Evolutionary conservation across 768 basidiomycete genomes (phyloP).

Genomic region (Kwoniella dendrophila): DNA sequence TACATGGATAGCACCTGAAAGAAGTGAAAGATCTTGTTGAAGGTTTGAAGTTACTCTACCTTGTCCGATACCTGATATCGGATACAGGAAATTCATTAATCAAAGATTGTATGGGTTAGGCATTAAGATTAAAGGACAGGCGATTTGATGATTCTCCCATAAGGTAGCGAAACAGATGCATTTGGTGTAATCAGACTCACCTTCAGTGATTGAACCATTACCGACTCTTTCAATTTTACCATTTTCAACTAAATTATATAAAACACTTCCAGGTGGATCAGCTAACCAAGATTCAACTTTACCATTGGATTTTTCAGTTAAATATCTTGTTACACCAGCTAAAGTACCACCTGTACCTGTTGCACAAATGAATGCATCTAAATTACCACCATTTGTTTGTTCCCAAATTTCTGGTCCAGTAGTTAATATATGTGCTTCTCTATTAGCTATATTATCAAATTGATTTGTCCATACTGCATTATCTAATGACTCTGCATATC

Average conservation of each 20-base stretch:
- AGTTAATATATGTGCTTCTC: constrained; percentile 78
- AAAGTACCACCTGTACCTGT: constrained; percentile 97
- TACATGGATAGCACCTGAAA: constrained; percentile 82
- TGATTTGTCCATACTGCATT: constrained; percentile 97
- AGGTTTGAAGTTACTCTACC: constrained; percentile 93
- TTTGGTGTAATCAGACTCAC: constrained; percentile 32
- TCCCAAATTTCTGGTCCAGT: constrained; percentile 98
- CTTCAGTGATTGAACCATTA: constrained; percentile 56
- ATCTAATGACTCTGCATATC: constrained; percentile 69
- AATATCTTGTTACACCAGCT: constrained; percentile 78
- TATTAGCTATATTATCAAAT: constrained; percentile 94
- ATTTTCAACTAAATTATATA: constrained; percentile 77
- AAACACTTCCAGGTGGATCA: constrained; percentile 92
- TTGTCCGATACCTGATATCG: constrained; percentile 81
- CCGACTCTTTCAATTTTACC: constrained; percentile 61
- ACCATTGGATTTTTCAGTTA: constrained; percentile 83
- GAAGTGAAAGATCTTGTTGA: constrained; percentile 71
- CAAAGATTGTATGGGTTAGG: not conserved
- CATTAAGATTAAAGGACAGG: not conserved
- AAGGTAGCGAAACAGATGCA: constrained; percentile 10
- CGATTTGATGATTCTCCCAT: not conserved
- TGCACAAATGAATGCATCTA: constrained; percentile 90
- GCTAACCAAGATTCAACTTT: constrained; percentile 85
- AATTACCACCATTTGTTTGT: constrained; percentile 68
- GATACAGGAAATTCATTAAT: not conserved